phyloP scores from a whole-genome alignment of 2,329 filamentous ascomycete species.

The Ophiostoma fasciatum region DNA sequence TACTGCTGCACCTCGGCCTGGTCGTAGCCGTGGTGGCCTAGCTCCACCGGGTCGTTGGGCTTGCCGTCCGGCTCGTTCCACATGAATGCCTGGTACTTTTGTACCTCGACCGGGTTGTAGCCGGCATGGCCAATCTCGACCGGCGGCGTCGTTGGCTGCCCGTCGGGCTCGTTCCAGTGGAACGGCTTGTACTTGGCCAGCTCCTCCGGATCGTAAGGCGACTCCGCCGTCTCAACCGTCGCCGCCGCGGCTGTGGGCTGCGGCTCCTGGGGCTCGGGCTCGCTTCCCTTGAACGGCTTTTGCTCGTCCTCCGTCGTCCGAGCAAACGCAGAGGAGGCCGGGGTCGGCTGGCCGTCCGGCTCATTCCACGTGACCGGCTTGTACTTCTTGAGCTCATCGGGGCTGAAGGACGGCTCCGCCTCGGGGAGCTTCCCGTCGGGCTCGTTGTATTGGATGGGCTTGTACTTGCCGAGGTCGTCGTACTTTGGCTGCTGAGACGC shows the following conservation, averaged over 20 bases:
- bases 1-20: conserved; percentile 10
- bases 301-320: conserved; percentile 10
- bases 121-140: conserved; percentile 8
- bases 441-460: conserved; percentile 21
- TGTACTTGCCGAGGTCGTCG: conserved; percentile 16
- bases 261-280: conserved; percentile 15
- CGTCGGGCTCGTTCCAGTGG: conserved; percentile 20
- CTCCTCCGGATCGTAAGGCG: conserved; percentile 8
- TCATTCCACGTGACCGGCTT: conserved; percentile 11
- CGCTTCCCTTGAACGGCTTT: conserved; percentile 12
- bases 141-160: conserved; percentile 11
- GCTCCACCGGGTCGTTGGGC: not conserved
- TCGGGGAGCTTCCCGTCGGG: conserved; percentile 11
- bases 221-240: not conserved
- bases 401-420: conserved; percentile 10
- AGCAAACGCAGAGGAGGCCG: conserved; percentile 9
- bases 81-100: conserved; percentile 12
- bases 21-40: conserved; percentile 5
- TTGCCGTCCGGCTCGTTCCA: conserved; percentile 11
- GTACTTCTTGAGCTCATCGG: conserved; percentile 11
- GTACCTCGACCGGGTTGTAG: conserved; percentile 9
- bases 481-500: conserved; percentile 3
- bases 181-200: conserved; percentile 17
- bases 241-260: no score
- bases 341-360: conserved; percentile 10